Evolutionary conservation across 805 yeast genomes (phyloP).

Genomic region (Danielia reshetovae): DNA sequence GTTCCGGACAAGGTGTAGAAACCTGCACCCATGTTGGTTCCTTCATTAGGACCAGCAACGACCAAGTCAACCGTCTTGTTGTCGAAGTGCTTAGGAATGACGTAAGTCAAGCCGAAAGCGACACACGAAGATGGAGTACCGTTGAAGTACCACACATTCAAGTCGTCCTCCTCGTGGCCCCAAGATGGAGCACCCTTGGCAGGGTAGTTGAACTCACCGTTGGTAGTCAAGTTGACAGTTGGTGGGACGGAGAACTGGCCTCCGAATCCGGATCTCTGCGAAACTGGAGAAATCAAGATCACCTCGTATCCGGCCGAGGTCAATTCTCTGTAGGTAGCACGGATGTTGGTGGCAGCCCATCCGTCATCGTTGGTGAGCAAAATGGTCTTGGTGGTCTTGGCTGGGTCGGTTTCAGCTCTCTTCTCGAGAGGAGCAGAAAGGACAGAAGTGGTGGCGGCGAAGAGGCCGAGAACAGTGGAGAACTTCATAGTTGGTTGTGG

Average conservation of each 20-base stretch:
- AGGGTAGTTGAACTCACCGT: constrained; percentile 47
- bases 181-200: constrained; percentile 50
- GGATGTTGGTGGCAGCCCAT: constrained; percentile 53
- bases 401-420: constrained; percentile 11
- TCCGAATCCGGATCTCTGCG: constrained; percentile 18
- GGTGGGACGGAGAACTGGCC: constrained; percentile 48
- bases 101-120: constrained; percentile 24
- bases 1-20: constrained; percentile 26
- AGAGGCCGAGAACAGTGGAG: constrained; percentile 8
- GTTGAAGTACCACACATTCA: constrained; percentile 27
- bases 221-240: constrained; percentile 33
- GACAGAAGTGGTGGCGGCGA: constrained; percentile 17
- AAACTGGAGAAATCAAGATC: constrained; percentile 18
- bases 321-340: constrained; percentile 48
- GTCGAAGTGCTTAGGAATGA: constrained; percentile 18
- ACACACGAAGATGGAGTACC: constrained; percentile 26
- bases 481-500: constrained; percentile 8
- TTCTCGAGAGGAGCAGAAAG: constrained; percentile 21
- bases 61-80: constrained; percentile 23
- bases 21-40: constrained; percentile 26
- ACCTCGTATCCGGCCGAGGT: constrained; percentile 18
- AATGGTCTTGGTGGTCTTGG: constrained; percentile 33
- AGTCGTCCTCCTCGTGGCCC: constrained; percentile 46
- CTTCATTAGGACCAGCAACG: constrained; percentile 29
- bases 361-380: constrained; percentile 55